Percentiles rank a stretch among this genome's conserved stretches.
Evolutionary conservation across 768 basidiomycete species (phyloP).

Genomic region (Suillus brevipes): DNA sequence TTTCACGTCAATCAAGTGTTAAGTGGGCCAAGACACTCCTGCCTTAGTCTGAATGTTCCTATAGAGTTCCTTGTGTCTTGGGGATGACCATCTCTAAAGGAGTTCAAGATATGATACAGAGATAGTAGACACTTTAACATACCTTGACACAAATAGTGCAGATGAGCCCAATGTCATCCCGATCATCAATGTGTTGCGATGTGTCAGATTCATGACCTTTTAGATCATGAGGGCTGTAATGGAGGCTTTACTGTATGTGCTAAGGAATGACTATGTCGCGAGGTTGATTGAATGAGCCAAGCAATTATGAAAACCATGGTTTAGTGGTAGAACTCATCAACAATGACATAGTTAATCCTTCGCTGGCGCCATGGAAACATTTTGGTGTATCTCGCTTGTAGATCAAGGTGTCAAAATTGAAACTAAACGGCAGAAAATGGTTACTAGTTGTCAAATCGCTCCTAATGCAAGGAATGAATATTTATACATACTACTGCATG

Average conservation of each 20-base stretch:
- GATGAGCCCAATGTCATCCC: neutral
- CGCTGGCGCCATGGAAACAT: neutral
- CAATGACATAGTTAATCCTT: neutral
- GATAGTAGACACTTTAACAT: neutral
- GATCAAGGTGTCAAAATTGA: too few relatives aligned
- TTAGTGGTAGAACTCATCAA: neutral
- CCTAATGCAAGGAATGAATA: too few relatives aligned
- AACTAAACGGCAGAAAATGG: too few relatives aligned
- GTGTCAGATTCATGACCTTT: neutral
- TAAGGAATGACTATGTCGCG: neutral
- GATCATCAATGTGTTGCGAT: neutral
- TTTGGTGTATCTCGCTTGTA: neutral
- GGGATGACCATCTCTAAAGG: neutral
- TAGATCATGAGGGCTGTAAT: neutral
- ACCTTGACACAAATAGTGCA: neutral
- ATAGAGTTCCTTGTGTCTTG: neutral
- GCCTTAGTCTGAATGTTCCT: neutral
- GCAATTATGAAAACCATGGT: neutral
- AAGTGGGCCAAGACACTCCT: neutral
- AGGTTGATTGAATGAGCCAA: neutral
- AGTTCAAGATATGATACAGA: neutral
- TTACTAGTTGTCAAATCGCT: too few relatives aligned
- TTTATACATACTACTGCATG: too few relatives aligned
- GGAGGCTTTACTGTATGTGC: neutral
- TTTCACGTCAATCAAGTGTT: neutral